Conservation (phyloP, 768 basidiomycete species). For the Suillus americanus region DNA sequence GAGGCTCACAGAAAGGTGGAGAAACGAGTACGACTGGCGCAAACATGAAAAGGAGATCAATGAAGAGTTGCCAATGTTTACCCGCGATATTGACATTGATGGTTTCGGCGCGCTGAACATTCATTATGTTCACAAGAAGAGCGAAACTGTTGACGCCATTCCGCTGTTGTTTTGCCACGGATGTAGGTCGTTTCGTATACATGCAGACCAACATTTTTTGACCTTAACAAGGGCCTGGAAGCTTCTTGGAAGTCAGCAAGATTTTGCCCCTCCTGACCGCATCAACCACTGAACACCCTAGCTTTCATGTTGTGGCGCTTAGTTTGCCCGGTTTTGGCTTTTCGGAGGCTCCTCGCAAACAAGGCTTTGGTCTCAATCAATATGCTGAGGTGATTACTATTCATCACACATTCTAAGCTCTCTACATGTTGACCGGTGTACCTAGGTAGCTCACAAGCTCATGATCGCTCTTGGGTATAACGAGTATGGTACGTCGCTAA, state of each 20-base stretch:
- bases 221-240: constrained; percentile 53
- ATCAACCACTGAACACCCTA: constrained; percentile 42
- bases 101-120: constrained; percentile 49
- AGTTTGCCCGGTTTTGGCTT: constrained; percentile 43
- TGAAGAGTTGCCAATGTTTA: constrained; percentile 32
- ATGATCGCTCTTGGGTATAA: constrained; percentile 43
- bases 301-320: constrained; percentile 59
- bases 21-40: constrained; percentile 55
- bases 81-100: constrained; percentile 47
- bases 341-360: constrained; percentile 54
- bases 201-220: neutral
- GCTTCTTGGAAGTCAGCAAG: constrained; percentile 57
- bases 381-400: constrained; percentile 48
- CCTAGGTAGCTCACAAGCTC: constrained; percentile 45
- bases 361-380: constrained; percentile 47
- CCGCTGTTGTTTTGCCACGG: constrained; percentile 64
- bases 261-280: constrained; percentile 48
- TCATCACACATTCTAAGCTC: neutral
- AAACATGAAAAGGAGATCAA: constrained; percentile 52
- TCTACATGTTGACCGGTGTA: constrained; percentile 8
- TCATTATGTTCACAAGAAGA: constrained; percentile 60
- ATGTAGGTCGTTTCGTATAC: constrained; percentile 30
- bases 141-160: constrained; percentile 43
- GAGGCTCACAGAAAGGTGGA: constrained; percentile 51
- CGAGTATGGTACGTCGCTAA: constrained; percentile 4